phyloP scores from a whole-genome alignment of 2,329 filamentous ascomycete species.

The Talaromyces sp. region DNA sequence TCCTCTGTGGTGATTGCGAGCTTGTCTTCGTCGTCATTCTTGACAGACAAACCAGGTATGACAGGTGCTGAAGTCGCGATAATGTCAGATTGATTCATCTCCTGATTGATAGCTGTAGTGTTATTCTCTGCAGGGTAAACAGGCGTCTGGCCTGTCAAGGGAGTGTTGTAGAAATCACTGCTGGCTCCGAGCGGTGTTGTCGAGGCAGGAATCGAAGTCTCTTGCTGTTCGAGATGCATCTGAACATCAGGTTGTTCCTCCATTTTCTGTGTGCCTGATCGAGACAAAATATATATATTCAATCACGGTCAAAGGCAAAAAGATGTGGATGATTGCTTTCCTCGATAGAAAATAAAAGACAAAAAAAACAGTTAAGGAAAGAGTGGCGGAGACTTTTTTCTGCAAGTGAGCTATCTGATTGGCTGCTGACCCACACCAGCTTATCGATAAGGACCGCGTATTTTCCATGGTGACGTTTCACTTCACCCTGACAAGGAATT shows the following conservation, averaged over 20 bases:
- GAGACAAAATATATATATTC: neutral
- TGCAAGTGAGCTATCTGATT: constrained; percentile 11
- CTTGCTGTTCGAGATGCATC: constrained; percentile 9
- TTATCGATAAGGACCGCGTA: constrained; percentile 18
- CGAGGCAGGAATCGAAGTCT: constrained; percentile 15
- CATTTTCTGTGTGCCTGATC: constrained; percentile 24
- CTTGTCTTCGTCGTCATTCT: constrained; percentile 4
- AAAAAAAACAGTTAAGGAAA: constrained; percentile 3
- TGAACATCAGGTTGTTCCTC: constrained; percentile 22
- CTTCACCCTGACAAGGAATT: neutral
- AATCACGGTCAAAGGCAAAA: neutral
- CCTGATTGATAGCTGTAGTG: constrained; percentile 12
- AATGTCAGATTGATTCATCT: constrained; percentile 1
- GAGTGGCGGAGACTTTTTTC: constrained; percentile 18
- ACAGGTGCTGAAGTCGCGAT: constrained; percentile 23
- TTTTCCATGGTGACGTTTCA: neutral
- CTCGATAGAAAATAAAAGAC: no score
- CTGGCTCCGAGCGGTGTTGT: constrained; percentile 35
- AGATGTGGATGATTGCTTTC: neutral
- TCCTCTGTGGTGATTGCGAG: neutral
- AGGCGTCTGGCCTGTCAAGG: constrained; percentile 30
- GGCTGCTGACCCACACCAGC: constrained; percentile 8
- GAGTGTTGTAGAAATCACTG: constrained; percentile 44
- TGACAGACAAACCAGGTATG: constrained; percentile 39
- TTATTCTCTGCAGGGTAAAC: constrained; percentile 19